phyloP scores from a whole-genome alignment of 257 asterid species.

The Salvia hispanica region DNA sequence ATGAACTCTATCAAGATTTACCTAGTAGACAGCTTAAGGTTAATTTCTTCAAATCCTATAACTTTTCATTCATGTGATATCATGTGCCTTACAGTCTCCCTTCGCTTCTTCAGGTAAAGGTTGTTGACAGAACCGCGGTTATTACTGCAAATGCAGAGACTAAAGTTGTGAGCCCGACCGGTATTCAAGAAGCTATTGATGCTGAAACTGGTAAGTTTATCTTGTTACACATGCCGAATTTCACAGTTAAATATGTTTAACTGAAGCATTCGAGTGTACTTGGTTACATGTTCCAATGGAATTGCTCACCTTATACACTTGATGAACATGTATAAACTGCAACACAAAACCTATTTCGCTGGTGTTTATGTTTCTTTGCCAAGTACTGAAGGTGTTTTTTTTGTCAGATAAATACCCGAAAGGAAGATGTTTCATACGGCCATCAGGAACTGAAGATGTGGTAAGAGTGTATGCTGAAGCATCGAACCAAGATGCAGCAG shows the following conservation, averaged over 20 bases:
- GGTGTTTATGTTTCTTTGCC: not conserved
- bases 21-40: constrained; percentile 98
- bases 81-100: constrained; percentile 13
- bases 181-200: constrained; percentile 77
- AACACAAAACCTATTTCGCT: not conserved
- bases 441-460: constrained; percentile 96
- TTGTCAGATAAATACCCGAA: constrained; percentile 60
- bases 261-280: constrained; percentile 1
- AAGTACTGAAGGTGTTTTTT: not conserved
- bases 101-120: constrained; percentile 67
- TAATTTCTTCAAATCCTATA: constrained; percentile 13
- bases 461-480: constrained; percentile 94
- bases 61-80: constrained; percentile 9
- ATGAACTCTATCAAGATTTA: constrained; percentile 78
- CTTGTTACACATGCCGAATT: constrained; percentile 3
- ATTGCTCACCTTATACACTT: not conserved
- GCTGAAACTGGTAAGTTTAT: constrained; percentile 62
- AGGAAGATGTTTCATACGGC: constrained; percentile 88
- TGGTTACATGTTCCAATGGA: not conserved
- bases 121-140: constrained; percentile 69
- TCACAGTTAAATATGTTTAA: constrained; percentile 5
- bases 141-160: constrained; percentile 86
- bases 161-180: constrained; percentile 61
- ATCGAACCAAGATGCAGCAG: constrained; percentile 74
- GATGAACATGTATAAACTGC: not conserved